Evolutionary conservation across 192 early-diverging fungal species (phyloP), one percentile per base, ranked within the genome.

Genomic region (Jimgerdemannia lactiflua): DNA sequence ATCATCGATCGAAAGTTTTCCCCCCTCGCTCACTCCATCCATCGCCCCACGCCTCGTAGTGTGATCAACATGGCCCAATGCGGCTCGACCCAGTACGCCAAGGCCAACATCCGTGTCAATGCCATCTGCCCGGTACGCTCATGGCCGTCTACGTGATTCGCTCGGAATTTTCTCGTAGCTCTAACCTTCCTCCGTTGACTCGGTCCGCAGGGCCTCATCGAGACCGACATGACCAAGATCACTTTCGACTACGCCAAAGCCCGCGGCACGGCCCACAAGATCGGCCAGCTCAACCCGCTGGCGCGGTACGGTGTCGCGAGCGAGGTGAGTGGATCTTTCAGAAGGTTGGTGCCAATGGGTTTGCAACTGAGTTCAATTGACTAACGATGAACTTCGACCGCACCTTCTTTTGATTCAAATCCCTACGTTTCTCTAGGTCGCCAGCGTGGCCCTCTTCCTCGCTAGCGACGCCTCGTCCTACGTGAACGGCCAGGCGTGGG

Each of bases 251-350:
- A 66, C 20, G 86, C 86, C 42, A 78, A 86, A 66, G 69, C 70
- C n/a, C 68, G 82, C 43, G 85, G 82, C 17, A 80, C 59, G 1
- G 65, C 71, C 20, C 39, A 70, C 63, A 88, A 86, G 72, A 84
- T 87, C 66, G 86, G 86, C 2, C 86, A 86, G 64, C 77, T 88
- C 67, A 87, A 88, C 54, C 86, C 86, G 29, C 71, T 81, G 10
- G 59, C 67, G 11, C 75, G 85, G 44, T 79, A 78, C 69, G 85
- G 81, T 63, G 43, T 80, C 59, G 72, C 84, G 43, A 71, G 64
- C 18, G 85, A 86, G 74, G 82, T 83, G 20, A 59, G 14, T 59
- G 49, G 6, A 59, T 59, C 49, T 59, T 59, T 59, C 29, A 29
- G 29, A 29, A 29, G 29, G 29, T 29, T 29, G 29, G 29, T 29